Evolutionary conservation across 2,329 filamentous ascomycete species (phyloP), one percentile per base, ranked within the genome.

Genomic region (Emmonsia crescens): DNA sequence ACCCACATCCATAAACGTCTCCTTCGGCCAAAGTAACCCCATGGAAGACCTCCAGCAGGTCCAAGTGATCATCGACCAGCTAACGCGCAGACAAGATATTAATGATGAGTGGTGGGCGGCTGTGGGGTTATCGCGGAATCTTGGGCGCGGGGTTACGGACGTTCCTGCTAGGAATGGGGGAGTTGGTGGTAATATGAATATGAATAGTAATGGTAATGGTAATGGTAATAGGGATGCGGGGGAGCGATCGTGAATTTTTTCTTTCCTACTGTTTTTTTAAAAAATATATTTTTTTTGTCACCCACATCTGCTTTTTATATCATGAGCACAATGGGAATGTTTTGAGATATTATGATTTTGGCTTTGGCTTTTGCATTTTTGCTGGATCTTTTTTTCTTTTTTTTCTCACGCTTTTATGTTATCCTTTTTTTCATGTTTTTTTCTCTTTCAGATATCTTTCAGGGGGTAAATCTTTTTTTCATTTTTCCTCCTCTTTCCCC

Each of bases 101-200:
- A 88, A 89, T 0, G 89, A 94, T 64, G 86, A 90, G 65, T 92
- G 88, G 85, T 95, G 90, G 90, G 83, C 84, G 62, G 82, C 84
- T 68, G 86, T 82, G 62, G 87, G 87, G 49, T 79, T 89, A 65
- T 85, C 80, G 68, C 82, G 85, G 65, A 86, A 52, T 44, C 24
- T 60, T n/a, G 38, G 58, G n/a, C 31, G 46, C 5, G 58, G 42
- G 5, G 57, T 59, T 36, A 48, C 57, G 16, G 57, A 59, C 38
- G 57, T 59, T 24, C 57, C 57, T 51, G 42, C 57, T 10, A 49
- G 57, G 48, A 49, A 33, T 21, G 33, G 33, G 31, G n/a, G 46
- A n/a, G n/a, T n/a, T 49, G n/a, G 46, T n/a, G 46, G 46, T 49
- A 38, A 38, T 38, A 38, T 14, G 9, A 38, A 38, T 38, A 38